These are phyloP conservation scores for Themeda triandra DNA, from an alignment of 176 grass and related monocot genomes.

Conservation along the genomic window DNA sequence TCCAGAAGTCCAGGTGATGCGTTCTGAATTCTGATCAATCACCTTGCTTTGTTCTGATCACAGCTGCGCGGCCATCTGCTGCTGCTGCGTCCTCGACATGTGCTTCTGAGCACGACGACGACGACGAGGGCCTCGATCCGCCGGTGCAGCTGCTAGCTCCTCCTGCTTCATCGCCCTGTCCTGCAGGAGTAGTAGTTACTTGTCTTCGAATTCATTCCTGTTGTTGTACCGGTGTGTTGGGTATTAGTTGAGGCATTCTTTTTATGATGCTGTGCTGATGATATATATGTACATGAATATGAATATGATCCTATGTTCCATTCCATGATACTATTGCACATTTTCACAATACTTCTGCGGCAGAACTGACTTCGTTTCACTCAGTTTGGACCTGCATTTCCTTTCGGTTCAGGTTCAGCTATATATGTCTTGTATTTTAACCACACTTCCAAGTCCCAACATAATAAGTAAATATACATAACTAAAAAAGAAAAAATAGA, in stretches of 20 bases:
- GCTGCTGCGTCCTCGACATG: constrained; percentile 46
- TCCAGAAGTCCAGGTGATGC: not conserved
- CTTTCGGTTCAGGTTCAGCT: not conserved
- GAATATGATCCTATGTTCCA: no score
- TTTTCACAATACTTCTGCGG: not conserved
- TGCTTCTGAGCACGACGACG: constrained; percentile 4
- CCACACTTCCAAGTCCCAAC: not conserved
- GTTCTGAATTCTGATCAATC: no score
- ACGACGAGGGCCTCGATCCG: not conserved
- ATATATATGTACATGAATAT: not conserved
- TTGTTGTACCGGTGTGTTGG: not conserved
- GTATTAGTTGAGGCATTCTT: no score
- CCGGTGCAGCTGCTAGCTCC: not conserved
- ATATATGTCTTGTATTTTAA: not conserved
- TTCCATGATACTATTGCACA: not conserved
- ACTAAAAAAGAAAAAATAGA: not conserved
- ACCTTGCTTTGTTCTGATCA: not conserved
- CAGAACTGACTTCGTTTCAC: not conserved
- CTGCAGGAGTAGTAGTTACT: not conserved
- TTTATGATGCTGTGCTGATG: not conserved
- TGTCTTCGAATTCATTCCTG: not conserved
- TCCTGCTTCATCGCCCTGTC: not conserved
- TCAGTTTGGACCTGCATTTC: not conserved
- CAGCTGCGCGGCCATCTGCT: constrained; percentile 42
- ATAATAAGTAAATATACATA: no score